Conservation (phyloP, 2,329 filamentous ascomycete species). For the Epichloe uncinata region DNA sequence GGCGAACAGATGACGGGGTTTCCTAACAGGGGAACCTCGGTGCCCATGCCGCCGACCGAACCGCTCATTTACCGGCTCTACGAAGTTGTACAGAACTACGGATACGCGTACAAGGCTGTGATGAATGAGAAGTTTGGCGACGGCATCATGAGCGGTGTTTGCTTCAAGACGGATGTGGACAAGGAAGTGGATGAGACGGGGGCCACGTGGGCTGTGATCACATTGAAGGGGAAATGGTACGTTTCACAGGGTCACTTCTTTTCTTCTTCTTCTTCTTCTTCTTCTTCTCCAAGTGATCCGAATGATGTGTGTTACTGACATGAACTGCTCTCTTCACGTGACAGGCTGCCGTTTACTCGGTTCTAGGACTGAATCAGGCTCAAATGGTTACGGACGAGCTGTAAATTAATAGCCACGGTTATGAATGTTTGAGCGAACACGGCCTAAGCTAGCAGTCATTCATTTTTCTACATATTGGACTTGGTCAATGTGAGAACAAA, state of each 20-base stretch:
- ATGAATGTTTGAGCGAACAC: no score
- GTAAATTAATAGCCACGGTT: no score
- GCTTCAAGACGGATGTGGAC: slow-evolving; percentile 80
- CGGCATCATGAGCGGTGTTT: slow-evolving; percentile 94
- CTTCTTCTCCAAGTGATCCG: no score
- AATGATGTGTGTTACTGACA: not conserved
- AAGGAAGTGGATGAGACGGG: slow-evolving; percentile 84
- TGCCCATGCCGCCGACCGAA: slow-evolving; percentile 24
- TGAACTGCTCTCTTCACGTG: not conserved
- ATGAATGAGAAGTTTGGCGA: slow-evolving; percentile 91
- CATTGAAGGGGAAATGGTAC: slow-evolving; percentile 71
- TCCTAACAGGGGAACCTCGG: slow-evolving; percentile 64
- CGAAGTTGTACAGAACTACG: slow-evolving; percentile 94
- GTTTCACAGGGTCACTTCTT: slow-evolving; percentile 14
- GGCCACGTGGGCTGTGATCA: slow-evolving; percentile 72
- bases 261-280: no score
- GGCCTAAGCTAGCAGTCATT: no score
- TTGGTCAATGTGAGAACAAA: no score
- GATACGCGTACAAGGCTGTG: slow-evolving; percentile 89
- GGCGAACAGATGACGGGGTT: slow-evolving; percentile 54
- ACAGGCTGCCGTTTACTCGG: slow-evolving; percentile 21
- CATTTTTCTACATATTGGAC: no score
- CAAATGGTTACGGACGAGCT: not conserved
- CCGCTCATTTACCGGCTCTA: slow-evolving; percentile 69
- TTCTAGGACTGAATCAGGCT: slow-evolving; percentile 9